Base-by-base conservation (phyloP, 306 rosid genomes). In the Benincasa hispida region DNA sequence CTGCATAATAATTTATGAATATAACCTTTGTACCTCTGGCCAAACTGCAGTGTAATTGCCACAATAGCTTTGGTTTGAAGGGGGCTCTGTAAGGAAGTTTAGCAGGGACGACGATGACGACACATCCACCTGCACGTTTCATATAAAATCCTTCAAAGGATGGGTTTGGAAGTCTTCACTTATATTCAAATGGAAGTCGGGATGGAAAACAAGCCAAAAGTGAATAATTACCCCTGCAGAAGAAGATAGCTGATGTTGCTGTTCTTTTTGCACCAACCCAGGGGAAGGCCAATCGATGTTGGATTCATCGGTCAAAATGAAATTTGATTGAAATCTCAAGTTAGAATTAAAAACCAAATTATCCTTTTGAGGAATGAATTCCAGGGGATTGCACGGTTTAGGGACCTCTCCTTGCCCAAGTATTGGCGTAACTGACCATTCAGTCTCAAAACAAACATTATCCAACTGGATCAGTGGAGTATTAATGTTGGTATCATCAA, bases 11-110 rank as follows among this genome's bases (percentile, higher is more conserved):
- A 81, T 34, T 78, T 10, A 22, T 76, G 72, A 22, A 76, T 32
- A 65, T 86, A 87, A 92, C 90, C 82, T 85, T 60, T 85, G 90
- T 59, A 74, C 84, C 47, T 83, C 82, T 22, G 86, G 85, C 79
- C 76, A 79, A 56, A 69, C 30, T 18, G 82, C 77, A 62, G 74
- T 69, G 53, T 58, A 76, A 67, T 78, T 87, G 83, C 82, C 76
- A 68, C 77, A 58, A 50, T 34, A 83, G 79, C 82, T 93, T 93
- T 93, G 98, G 98, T 93, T 93, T 93, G 97, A 93, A 93, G 98
- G 98, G 98, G 91, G 98, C 97, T 93, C 98, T 80, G 76, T 77
- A 53, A 82, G 76, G 77, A 66, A 87, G 79, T 76, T 84, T 62
- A 82, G 77, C 56, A 91, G 79, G 41, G 88, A 41, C 50, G 86